Base-by-base conservation (phyloP, 1,284 basidiomycete genomes). In the Gomphus bonarii region DNA sequence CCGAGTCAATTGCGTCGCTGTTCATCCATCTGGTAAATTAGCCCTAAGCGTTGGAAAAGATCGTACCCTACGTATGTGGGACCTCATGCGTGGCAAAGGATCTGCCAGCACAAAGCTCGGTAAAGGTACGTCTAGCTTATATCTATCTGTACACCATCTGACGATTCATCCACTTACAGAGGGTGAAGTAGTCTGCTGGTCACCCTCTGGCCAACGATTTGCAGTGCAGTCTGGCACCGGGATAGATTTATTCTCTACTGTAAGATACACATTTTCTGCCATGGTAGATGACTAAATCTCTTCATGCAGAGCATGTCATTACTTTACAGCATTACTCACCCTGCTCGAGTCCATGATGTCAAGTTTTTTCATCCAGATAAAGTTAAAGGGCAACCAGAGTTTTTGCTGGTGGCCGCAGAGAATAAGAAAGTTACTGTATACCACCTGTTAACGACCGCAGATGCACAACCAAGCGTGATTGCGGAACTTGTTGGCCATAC, bases 1-100 rank as follows among this genome's bases (percentile, higher is more conserved):
- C 1, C 81, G 88, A 28, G 85, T 99, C 61, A 97, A 97, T 70
- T 81, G 80, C 51, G 82, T 97, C 40, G 88, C 91, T 11, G 84
- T 97, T 0, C 95, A 99, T 67, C 94, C 94, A 0, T 89, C 90
- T 0, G 91, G 93, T 2, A 89, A 97, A 64, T 80, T 97, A 16
- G 95, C 88, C 0, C 71, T 99, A 31, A 91, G 85, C 61, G 93
- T 97, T 0, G 95, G 95, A 11, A 87, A 87, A 64, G 95, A 99
- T 67, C 77, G 82, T 60, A 92, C 90, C 8, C 68, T 98, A 59
- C 81, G 94, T 52, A 95, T 98, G 93, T 99, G 95, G 95, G 95
- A 99, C 74, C 74, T 99, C 48, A 97, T 97, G 90, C 78, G 94
- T 49, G 95, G 94, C 1, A 88, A 88, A 67, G 91, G 91, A 2